Evolutionary conservation across 2,329 filamentous ascomycete species (phyloP).

Genomic region (Penicillium sp.): DNA sequence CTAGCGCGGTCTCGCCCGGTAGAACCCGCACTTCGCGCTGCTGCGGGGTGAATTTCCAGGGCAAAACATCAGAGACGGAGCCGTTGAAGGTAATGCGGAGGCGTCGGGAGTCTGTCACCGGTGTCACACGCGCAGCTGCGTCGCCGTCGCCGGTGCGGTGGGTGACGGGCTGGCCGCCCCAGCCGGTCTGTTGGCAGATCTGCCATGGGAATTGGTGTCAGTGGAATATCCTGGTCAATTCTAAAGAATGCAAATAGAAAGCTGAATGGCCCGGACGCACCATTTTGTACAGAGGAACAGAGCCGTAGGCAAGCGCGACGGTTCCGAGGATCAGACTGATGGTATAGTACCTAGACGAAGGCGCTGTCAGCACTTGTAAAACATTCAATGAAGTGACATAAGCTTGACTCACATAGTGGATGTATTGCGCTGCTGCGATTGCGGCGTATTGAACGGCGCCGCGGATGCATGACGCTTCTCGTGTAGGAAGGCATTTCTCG

Average conservation of each 20-base stretch:
- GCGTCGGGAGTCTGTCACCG: slow-evolving; percentile 73
- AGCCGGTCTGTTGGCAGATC: slow-evolving; percentile 58
- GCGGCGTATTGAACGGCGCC: slow-evolving; percentile 33
- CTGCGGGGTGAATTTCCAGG: slow-evolving; percentile 96
- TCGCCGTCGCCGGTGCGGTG: slow-evolving; percentile 63
- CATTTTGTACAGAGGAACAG: slow-evolving; percentile 65
- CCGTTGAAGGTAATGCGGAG: slow-evolving; percentile 95
- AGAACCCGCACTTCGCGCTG: slow-evolving; percentile 94
- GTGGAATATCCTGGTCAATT: background rate
- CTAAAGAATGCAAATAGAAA: background rate
- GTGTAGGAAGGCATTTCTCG: slow-evolving; percentile 27
- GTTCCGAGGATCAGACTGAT: slow-evolving; percentile 60
- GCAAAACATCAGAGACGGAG: slow-evolving; percentile 88
- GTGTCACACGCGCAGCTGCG: slow-evolving; percentile 70
- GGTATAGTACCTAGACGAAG: slow-evolving; percentile 55
- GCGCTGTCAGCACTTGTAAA: slow-evolving; percentile 2
- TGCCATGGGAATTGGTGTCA: slow-evolving; percentile 15
- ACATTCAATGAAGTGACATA: slow-evolving; percentile 1
- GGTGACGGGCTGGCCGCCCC: slow-evolving; percentile 86
- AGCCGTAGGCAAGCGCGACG: slow-evolving; percentile 60
- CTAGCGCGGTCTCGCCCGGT: slow-evolving; percentile 91
- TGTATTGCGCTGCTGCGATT: slow-evolving; percentile 48
- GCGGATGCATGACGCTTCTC: slow-evolving; percentile 27
- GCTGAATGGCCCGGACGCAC: slow-evolving; percentile 31
- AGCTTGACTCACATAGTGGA: slow-evolving; percentile 49